Evolutionary conservation across 768 basidiomycete species (phyloP).

Genomic region (Holtermannia corniformis): DNA sequence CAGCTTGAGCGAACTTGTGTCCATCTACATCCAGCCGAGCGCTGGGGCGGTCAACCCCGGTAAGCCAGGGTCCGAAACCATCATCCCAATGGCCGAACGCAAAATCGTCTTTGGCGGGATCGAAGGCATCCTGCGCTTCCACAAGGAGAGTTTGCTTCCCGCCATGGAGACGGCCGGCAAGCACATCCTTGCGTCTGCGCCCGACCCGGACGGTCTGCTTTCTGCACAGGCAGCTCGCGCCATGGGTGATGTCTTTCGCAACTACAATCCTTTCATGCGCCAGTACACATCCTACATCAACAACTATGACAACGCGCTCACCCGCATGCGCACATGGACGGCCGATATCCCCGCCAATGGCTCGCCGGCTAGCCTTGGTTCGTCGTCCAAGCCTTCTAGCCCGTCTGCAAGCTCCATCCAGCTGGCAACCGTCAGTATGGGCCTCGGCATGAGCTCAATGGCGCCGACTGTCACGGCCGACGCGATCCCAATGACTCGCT

Average conservation of each 20-base stretch:
- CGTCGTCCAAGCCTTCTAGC: conserved; percentile 5
- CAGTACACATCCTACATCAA: conserved; percentile 99
- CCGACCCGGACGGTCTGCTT: conserved; percentile 62
- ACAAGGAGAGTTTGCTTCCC: conserved; percentile 84
- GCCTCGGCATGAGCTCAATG: conserved; percentile 19
- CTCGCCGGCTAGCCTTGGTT: conserved; percentile 11
- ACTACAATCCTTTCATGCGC: conserved; percentile 93
- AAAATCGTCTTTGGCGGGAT: conserved; percentile 86
- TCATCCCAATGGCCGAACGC: conserved; percentile 75
- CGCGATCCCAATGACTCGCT: conserved; percentile 11
- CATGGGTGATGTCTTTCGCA: conserved; percentile 80
- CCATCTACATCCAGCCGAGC: conserved; percentile 88
- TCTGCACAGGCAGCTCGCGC: conserved; percentile 65
- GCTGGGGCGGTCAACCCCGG: conserved; percentile 57
- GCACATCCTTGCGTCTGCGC: conserved; percentile 53
- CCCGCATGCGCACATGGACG: conserved; percentile 79
- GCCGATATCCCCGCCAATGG: conserved; percentile 10
- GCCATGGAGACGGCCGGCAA: conserved; percentile 70
- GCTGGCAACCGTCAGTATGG: conserved; percentile 11
- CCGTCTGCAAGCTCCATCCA: conserved; percentile 8
- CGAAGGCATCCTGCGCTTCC: conserved; percentile 83
- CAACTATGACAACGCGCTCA: conserved; percentile 87
- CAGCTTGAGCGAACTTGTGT: conserved; percentile 83
- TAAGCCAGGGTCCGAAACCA: conserved; percentile 66
- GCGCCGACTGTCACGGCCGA: conserved; percentile 9